These are phyloP conservation scores for Botrytis elliptica DNA, from an alignment of 2,329 filamentous ascomycete genomes.

Conservation along the genomic window DNA sequence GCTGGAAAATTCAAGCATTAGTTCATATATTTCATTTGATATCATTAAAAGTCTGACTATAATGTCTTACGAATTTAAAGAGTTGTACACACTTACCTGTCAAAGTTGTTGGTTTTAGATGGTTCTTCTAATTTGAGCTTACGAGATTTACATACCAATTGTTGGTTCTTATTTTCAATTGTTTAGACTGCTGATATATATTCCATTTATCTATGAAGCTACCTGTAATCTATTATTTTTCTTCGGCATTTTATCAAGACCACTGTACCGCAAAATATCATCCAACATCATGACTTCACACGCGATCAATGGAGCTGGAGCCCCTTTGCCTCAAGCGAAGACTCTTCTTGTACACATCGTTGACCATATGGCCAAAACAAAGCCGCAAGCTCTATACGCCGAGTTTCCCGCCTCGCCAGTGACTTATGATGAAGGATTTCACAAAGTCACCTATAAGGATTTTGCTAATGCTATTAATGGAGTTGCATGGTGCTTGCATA, in stretches of 20 bases:
- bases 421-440: neutral
- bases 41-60: no score
- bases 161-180: neutral
- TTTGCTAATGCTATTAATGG: neutral
- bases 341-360: neutral
- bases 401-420: neutral
- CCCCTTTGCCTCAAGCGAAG: neutral
- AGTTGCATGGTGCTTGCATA: neutral
- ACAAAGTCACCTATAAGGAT: neutral
- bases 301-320: neutral
- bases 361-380: neutral
- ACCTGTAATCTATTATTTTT: neutral
- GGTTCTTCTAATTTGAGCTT: no score
- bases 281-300: neutral
- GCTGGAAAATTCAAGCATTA: no score
- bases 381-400: neutral
- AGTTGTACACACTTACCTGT: no score
- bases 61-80: no score
- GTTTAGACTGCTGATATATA: neutral
- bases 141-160: no score
- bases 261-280: neutral
- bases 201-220: neutral
- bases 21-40: no score
- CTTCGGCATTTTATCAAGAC: neutral
- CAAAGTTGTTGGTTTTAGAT: no score